Percentiles rank a stretch among this genome's conserved stretches.
These are phyloP conservation scores for Colletotrichum gigasporum DNA, from an alignment of 2,329 filamentous ascomycete species.

Conservation along the genomic window DNA sequence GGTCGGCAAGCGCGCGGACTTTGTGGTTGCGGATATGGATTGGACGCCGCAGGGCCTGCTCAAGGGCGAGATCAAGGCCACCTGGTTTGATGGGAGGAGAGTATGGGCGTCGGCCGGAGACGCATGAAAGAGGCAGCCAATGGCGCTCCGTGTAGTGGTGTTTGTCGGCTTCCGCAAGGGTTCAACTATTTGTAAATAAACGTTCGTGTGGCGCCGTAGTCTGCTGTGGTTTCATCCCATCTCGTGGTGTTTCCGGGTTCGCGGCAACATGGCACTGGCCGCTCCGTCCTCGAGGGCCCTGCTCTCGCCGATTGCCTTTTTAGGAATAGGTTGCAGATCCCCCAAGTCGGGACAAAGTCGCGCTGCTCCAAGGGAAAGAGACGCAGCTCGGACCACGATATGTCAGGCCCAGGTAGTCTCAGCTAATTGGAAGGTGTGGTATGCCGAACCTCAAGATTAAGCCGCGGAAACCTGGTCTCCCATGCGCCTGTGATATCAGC, in stretches of 20 bases:
- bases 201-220: not conserved
- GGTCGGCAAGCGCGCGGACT: conserved; percentile 60
- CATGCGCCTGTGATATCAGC: not conserved
- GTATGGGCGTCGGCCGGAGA: conserved; percentile 38
- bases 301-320: conserved; percentile 7
- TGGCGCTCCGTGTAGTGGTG: not conserved
- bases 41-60: conserved; percentile 55
- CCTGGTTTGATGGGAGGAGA: conserved; percentile 55
- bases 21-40: conserved; percentile 59
- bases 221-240: conserved; percentile 30
- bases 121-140: not conserved
- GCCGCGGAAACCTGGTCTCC: not conserved
- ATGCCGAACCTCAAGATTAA: conserved; percentile 1
- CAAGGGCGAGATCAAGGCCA: conserved; percentile 52
- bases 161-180: not conserved
- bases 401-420: not conserved
- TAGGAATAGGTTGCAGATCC: not conserved
- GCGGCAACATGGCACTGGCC: conserved; percentile 20
- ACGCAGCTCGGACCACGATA: conserved; percentile 4
- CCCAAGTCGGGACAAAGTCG: conserved; percentile 10
- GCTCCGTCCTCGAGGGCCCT: not conserved
- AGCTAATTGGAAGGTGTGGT: not conserved
- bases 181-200: conserved; percentile 5
- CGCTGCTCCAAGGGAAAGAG: not conserved
- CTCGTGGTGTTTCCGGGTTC: conserved; percentile 20